These are phyloP conservation scores for Epichloe sibirici DNA, from an alignment of 2,329 filamentous ascomycete genomes.

Conservation along the genomic window DNA sequence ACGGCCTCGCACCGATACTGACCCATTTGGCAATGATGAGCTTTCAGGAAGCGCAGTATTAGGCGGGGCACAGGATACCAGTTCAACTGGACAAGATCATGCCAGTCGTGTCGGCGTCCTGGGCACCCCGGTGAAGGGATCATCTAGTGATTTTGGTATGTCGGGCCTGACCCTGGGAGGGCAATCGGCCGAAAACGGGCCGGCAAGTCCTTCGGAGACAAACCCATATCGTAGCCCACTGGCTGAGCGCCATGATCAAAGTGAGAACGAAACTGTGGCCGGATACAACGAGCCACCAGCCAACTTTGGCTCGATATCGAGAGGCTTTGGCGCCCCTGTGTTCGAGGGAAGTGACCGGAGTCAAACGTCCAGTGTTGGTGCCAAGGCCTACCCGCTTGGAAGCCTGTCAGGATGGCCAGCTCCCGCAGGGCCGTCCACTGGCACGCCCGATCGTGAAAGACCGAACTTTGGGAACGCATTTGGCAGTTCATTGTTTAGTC, in stretches of 20 bases:
- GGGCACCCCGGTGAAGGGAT: slow-evolving; percentile 43
- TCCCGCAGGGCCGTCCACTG: slow-evolving; percentile 42
- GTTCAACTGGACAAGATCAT: slow-evolving; percentile 21
- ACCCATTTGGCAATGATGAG: slow-evolving; percentile 59
- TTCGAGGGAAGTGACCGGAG: slow-evolving; percentile 76
- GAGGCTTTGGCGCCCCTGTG: slow-evolving; percentile 36
- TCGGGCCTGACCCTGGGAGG: slow-evolving; percentile 44
- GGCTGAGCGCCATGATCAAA: slow-evolving; percentile 58
- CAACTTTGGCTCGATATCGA: slow-evolving; percentile 42
- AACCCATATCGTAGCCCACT: slow-evolving; percentile 92
- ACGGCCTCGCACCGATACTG: slow-evolving; percentile 57
- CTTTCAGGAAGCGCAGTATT: slow-evolving; percentile 60
- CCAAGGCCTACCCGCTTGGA: slow-evolving; percentile 58
- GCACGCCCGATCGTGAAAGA: slow-evolving; percentile 56
- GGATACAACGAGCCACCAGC: slow-evolving; percentile 27
- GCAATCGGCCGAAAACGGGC: slow-evolving; percentile 50
- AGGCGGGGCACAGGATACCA: slow-evolving; percentile 62
- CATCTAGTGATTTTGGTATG: slow-evolving; percentile 49
- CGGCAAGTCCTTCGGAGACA: slow-evolving; percentile 83
- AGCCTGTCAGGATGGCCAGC: slow-evolving; percentile 52
- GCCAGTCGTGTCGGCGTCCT: slow-evolving; percentile 28
- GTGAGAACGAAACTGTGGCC: slow-evolving; percentile 41
- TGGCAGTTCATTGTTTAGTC: slow-evolving; percentile 69
- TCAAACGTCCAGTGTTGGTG: slow-evolving; percentile 79
- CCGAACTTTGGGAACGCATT: slow-evolving; percentile 47